Evolutionary conservation across 2,329 filamentous ascomycete species (phyloP).

Genomic region (Metarhizium brunneum): DNA sequence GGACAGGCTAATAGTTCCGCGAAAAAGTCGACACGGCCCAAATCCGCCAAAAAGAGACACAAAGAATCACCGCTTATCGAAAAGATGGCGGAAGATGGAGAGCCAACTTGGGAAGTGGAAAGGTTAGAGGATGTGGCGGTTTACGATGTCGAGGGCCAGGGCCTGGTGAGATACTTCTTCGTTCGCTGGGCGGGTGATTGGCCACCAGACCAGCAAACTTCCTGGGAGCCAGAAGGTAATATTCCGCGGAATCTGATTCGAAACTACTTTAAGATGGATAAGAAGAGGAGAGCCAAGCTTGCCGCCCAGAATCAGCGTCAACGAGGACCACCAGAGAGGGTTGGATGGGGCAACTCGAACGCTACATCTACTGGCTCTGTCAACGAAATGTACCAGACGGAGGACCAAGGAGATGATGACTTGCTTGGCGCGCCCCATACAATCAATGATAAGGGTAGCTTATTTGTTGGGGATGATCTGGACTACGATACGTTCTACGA

Average conservation of each 20-base stretch:
- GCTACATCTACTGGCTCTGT: conserved; percentile 16
- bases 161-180: conserved; percentile 34
- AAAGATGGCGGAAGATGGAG: conserved; percentile 7
- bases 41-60: background rate
- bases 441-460: background rate
- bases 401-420: background rate
- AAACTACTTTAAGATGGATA: conserved; percentile 26
- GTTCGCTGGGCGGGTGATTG: conserved; percentile 50
- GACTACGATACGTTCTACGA: conserved; percentile 14
- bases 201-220: conserved; percentile 45
- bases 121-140: conserved; percentile 32
- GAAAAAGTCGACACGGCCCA: conserved; percentile 1
- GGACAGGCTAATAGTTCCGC: background rate
- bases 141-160: conserved; percentile 25
- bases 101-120: conserved; percentile 33
- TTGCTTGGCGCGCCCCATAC: too few species aligned
- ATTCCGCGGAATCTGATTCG: conserved; percentile 32
- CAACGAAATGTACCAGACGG: conserved; percentile 8
- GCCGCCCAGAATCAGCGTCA: background rate
- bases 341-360: background rate
- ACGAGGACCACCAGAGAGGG: background rate
- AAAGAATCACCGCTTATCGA: background rate
- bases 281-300: conserved; percentile 13
- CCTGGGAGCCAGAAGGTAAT: conserved; percentile 48
- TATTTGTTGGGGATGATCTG: background rate